phyloP scores from a whole-genome alignment of 108 stramenopile genomes.

The Heterococcus sp. region DNA sequence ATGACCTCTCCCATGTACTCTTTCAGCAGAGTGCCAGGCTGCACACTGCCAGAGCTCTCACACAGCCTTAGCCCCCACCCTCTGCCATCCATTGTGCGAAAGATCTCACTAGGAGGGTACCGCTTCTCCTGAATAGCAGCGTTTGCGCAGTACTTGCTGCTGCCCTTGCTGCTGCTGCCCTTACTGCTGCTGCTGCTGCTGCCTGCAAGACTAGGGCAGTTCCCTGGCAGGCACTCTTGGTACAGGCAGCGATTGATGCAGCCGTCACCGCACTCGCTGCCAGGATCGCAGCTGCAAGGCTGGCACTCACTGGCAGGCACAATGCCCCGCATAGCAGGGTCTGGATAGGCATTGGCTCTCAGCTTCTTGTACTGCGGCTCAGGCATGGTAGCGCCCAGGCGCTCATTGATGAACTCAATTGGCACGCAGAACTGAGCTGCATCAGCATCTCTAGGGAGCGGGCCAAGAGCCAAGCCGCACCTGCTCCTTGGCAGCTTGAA shows the following conservation, averaged over 20 bases:
- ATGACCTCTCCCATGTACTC: constrained; percentile 52
- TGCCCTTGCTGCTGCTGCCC: too few relatives aligned
- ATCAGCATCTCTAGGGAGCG: not conserved
- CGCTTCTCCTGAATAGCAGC: constrained; percentile 40
- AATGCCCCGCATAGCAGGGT: constrained; percentile 9
- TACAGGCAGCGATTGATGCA: constrained; percentile 45
- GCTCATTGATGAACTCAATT: not conserved
- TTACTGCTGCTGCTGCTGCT: too few relatives aligned
- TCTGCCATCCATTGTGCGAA: constrained; percentile 30
- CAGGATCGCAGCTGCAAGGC: constrained; percentile 17
- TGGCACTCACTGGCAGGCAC: constrained; percentile 16
- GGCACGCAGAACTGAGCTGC: not conserved
- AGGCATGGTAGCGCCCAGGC: not conserved
- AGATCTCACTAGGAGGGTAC: constrained; percentile 44
- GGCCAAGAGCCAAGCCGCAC: not conserved
- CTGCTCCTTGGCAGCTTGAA: not conserved
- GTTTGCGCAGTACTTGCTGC: constrained; percentile 30
- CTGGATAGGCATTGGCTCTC: constrained; percentile 13
- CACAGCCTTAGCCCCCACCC: constrained; percentile 47
- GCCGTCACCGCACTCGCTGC: constrained; percentile 16
- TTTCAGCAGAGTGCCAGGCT: constrained; percentile 38
- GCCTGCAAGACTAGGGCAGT: constrained; percentile 25
- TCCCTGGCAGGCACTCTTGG: constrained; percentile 43
- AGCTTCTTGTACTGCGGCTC: not conserved
- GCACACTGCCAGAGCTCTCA: constrained; percentile 3